Percentiles rank a stretch among this genome's conserved stretches.
Evolutionary conservation across 441 rosid species (phyloP).

Genomic region (Populus hybrid): DNA sequence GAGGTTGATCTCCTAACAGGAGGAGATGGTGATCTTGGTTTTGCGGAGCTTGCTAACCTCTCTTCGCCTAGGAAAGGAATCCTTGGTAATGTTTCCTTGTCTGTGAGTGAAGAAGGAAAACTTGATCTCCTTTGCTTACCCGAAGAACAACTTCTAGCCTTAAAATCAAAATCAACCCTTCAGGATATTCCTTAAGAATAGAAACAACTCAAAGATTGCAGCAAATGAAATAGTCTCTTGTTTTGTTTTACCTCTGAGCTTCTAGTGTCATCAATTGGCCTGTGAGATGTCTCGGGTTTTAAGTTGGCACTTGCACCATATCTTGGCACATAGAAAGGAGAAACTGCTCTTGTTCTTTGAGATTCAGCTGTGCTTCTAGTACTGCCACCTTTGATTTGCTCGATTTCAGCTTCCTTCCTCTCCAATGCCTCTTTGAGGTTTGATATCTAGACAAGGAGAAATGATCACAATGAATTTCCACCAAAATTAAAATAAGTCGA

Average conservation of each 20-base stretch:
- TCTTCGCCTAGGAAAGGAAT: conserved; percentile 50
- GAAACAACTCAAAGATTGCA: neutral
- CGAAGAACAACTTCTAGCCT: conserved; percentile 82
- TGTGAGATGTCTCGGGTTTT: conserved; percentile 57
- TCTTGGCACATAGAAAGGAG: conserved; percentile 76
- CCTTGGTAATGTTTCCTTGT: conserved; percentile 57
- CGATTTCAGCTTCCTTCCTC: conserved; percentile 81
- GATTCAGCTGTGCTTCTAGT: conserved; percentile 43
- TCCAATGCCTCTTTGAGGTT: conserved; percentile 68
- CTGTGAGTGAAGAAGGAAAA: conserved; percentile 60
- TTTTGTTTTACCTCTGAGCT: conserved; percentile 50
- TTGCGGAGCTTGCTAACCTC: conserved; percentile 31
- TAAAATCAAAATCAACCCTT: conserved; percentile 26
- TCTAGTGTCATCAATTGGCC: conserved; percentile 45
- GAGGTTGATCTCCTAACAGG: conserved; percentile 76
- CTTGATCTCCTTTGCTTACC: conserved; percentile 82
- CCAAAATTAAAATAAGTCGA: neutral
- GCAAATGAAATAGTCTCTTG: neutral
- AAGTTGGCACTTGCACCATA: conserved; percentile 34
- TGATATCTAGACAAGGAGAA: conserved; percentile 48
- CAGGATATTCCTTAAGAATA: neutral
- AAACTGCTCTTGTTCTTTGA: conserved; percentile 77
- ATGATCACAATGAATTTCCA: neutral
- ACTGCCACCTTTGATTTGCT: conserved; percentile 53
- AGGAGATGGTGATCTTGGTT: conserved; percentile 72